Evolutionary conservation across 2,329 filamentous ascomycete species (phyloP), one percentile per base, ranked within the genome.

Genomic region (Geosmithia morbida): DNA sequence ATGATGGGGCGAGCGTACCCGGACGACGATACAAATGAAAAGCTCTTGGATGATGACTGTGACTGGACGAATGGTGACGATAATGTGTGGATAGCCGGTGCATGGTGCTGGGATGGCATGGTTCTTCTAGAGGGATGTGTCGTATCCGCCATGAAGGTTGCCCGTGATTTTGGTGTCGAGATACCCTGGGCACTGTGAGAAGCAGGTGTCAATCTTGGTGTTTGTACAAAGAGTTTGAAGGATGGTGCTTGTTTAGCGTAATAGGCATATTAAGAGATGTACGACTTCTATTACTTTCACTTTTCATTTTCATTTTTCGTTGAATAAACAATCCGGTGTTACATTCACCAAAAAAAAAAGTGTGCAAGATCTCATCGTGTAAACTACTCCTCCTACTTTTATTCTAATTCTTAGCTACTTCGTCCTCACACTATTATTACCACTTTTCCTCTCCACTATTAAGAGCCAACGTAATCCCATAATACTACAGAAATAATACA

Each of bases 21-120:
- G 2, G 11, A 18, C 8, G 20, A 48, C 29, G 48, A 26, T 18
- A 16, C 22, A 30, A 30, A 29, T 18, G 44, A 48, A 2, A 53
- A 52, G 29, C 51, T 22, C 11, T 20, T n/a, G 20, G 40, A 50
- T 19, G 46, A 50, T 0, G 46, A 49, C 5, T 46, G 44, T 5
- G 22, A 14, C 2, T 79, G 75, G 74, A 64, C 57, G 7, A 79
- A 75, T 49, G 75, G 75, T 0, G 62, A 75, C 45, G 65, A 67
- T 7, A 66, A 69, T 41, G 69, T 81, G 0, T 80, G 70, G 66
- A 54, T 80, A 13, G 65, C 68, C 1, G 77, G 77, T 6, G 72
- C 74, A 0, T 81, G 76, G 77, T 81, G 75, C 52, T 80, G 76
- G 76, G 77, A 81, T 56, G 77, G 77, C 2, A 75, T 81, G 75